Conservation (phyloP, 1,284 basidiomycete genomes). For the Salmacisia buchloeana region DNA sequence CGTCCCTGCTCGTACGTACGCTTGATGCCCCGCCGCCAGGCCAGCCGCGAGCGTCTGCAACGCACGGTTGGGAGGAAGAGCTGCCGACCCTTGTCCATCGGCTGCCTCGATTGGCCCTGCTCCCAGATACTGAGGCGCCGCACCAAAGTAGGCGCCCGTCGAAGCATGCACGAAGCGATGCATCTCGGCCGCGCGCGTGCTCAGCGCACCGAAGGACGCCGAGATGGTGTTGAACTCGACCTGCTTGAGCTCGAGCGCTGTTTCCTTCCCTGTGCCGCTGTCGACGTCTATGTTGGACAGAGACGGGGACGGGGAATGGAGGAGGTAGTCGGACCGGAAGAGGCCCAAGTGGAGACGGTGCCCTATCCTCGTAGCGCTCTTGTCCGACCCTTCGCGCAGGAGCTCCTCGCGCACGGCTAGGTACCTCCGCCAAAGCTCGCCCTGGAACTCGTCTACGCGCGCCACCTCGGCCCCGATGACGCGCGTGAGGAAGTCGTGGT, state of each 20-base stretch:
- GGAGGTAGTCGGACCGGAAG: slow-evolving; percentile 91
- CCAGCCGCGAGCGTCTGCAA: slow-evolving; percentile 68
- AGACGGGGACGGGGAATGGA: slow-evolving; percentile 58
- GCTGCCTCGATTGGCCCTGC: background rate
- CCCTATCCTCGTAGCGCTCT: slow-evolving; percentile 4
- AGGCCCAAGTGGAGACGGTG: slow-evolving; percentile 80
- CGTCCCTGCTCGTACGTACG: slow-evolving; percentile 58
- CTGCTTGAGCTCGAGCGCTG: slow-evolving; percentile 67
- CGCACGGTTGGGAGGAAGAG: slow-evolving; percentile 69
- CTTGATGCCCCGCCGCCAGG: slow-evolving; percentile 70
- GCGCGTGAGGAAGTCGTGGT: slow-evolving; percentile 70
- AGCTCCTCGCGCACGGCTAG: slow-evolving; percentile 63
- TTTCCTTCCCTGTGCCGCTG: slow-evolving; percentile 16
- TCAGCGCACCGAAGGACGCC: slow-evolving; percentile 78
- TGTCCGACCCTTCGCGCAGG: too few relatives aligned
- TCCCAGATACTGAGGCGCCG: background rate
- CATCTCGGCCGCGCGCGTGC: slow-evolving; percentile 66
- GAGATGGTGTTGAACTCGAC: slow-evolving; percentile 99
- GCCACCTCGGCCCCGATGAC: slow-evolving; percentile 77
- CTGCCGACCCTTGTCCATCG: background rate
- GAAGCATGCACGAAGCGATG: slow-evolving; percentile 55
- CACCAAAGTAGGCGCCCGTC: background rate
- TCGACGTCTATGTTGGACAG: slow-evolving; percentile 7
- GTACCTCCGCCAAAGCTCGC: slow-evolving; percentile 79
- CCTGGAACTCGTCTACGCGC: slow-evolving; percentile 79